phyloP scores from a whole-genome alignment of 78 protist species.

The Dictyostelium firmibasis region DNA sequence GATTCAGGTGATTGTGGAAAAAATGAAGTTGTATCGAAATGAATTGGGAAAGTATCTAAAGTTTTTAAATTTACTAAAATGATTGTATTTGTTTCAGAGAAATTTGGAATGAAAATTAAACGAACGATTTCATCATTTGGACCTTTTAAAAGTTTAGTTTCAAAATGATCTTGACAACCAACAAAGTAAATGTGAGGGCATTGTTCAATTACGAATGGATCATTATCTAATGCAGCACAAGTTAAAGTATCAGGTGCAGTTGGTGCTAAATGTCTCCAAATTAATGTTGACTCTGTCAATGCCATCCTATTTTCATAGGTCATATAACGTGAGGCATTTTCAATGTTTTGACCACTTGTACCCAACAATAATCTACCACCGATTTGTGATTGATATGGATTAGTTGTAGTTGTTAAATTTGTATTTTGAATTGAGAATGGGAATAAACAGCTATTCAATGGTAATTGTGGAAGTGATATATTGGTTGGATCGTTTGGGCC shows the following conservation, averaged over 20 bases:
- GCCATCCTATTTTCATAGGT: neutral
- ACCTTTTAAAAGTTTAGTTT: conserved; percentile 43
- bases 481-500: conserved; percentile 76
- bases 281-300: conserved; percentile 17
- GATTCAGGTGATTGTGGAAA: conserved; percentile 14
- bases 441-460: conserved; percentile 61
- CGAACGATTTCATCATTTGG: conserved; percentile 38
- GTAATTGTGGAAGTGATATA: conserved; percentile 60
- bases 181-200: conserved; percentile 75
- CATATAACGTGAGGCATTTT: conserved; percentile 59
- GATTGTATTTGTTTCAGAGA: conserved; percentile 33
- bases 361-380: conserved; percentile 75
- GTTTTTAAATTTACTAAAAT: conserved; percentile 57
- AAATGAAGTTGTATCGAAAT: conserved; percentile 13
- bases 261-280: conserved; percentile 80
- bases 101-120: conserved; percentile 46
- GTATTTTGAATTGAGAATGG: conserved; percentile 61
- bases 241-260: conserved; percentile 78
- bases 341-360: conserved; percentile 78
- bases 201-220: conserved; percentile 71
- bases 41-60: conserved; percentile 36
- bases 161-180: conserved; percentile 48
- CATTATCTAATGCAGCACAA: conserved; percentile 57
- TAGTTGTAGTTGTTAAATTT: conserved; percentile 26
- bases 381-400: conserved; percentile 66